Conservation (phyloP, 306 rosid species). For the Echinosophora koreensis region DNA sequence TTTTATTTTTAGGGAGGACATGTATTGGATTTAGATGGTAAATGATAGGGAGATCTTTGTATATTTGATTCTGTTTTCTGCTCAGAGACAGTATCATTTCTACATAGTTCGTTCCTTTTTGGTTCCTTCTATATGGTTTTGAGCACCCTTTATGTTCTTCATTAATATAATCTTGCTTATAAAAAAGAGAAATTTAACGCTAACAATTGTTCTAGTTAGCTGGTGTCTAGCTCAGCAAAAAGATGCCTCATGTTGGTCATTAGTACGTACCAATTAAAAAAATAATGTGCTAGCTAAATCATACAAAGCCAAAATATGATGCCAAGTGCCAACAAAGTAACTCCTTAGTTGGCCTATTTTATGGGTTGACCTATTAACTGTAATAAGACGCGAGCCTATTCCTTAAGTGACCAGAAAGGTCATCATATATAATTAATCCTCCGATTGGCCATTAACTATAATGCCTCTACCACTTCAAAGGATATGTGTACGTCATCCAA, state of each 20-base stretch:
- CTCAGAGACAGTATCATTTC: too few relatives aligned
- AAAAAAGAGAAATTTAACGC: too few relatives aligned
- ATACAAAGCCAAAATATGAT: slow-evolving; percentile 6
- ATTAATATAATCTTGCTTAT: too few relatives aligned
- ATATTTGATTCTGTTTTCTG: too few relatives aligned
- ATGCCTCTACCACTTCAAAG: neutral
- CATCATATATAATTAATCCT: slow-evolving; percentile 2
- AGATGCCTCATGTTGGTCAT: neutral
- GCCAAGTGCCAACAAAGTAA: slow-evolving; percentile 38
- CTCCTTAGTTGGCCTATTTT: slow-evolving; percentile 23
- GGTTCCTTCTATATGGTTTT: too few relatives aligned
- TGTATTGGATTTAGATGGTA: too few relatives aligned
- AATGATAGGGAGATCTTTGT: too few relatives aligned
- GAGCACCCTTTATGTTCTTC: too few relatives aligned
- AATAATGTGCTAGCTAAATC: slow-evolving; percentile 6
- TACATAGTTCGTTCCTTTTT: too few relatives aligned
- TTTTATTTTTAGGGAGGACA: too few relatives aligned
- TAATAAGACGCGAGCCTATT: neutral
- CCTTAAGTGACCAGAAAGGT: slow-evolving; percentile 30
- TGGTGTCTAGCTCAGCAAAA: slow-evolving; percentile 22
- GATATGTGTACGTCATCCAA: slow-evolving; percentile 33
- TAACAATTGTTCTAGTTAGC: neutral
- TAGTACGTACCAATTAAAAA: too few relatives aligned
- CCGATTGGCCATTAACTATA: neutral
- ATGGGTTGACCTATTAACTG: slow-evolving; percentile 8